phyloP scores from a whole-genome alignment of 176 grass and related monocot species.

The Avena eriantha region DNA sequence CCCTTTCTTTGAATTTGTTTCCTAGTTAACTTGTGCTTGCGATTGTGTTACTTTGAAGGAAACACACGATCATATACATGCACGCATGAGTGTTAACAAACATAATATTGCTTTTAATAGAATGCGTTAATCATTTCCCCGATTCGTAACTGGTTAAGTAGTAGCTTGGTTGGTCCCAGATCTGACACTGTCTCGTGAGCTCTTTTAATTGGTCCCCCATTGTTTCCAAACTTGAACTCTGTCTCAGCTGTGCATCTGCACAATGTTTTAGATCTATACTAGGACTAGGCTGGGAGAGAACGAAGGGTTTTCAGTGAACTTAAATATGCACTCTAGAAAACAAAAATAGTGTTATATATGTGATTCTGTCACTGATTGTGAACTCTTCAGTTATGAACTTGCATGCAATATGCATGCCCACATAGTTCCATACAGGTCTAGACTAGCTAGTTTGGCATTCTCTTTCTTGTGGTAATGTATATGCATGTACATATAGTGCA shows the following conservation, averaged over 20 bases:
- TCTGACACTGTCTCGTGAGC: background rate
- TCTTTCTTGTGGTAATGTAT: background rate
- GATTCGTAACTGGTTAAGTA: background rate
- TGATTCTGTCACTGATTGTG: background rate
- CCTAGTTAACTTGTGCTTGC: constrained; percentile 17
- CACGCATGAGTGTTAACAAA: background rate
- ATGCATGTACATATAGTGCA: background rate
- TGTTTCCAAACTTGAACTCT: constrained; percentile 16
- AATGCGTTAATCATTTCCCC: background rate
- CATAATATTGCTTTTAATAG: background rate
- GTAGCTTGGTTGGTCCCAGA: constrained; percentile 12
- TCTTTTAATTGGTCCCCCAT: background rate
- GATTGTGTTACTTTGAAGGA: background rate
- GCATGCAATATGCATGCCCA: constrained; percentile 26
- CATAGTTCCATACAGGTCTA: background rate
- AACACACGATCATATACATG: background rate
- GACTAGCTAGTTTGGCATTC: background rate
- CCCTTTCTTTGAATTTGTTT: constrained; percentile 13
- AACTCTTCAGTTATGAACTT: background rate
- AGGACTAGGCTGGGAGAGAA: background rate
- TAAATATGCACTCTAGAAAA: background rate
- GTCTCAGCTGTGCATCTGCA: background rate
- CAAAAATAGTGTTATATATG: background rate
- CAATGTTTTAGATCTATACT: background rate
- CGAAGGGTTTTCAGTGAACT: background rate